Percentiles rank a stretch among this genome's conserved stretches.
Evolutionary conservation across 2,329 filamentous ascomycete species (phyloP).

Genomic region (Epichloe uncinata): DNA sequence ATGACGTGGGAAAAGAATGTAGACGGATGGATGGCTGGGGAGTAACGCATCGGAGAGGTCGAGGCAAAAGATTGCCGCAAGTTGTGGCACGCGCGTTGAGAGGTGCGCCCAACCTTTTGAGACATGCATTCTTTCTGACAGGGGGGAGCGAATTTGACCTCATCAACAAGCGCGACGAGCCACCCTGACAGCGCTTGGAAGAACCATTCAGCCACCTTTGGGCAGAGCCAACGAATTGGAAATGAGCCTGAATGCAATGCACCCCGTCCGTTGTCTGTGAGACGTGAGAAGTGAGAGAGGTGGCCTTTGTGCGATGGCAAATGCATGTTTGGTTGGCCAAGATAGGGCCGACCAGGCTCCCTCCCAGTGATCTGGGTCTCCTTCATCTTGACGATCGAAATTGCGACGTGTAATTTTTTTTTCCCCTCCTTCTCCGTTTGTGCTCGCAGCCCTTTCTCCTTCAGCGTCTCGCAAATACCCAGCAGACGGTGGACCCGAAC

Average conservation of each 20-base stretch:
- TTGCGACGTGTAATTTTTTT: constrained; percentile 1
- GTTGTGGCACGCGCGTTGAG: not conserved
- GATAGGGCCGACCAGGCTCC: constrained; percentile 1
- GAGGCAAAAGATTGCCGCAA: not conserved
- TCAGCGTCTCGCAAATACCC: not conserved
- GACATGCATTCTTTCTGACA: not conserved
- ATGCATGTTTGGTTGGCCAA: not conserved
- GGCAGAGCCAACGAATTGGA: not conserved
- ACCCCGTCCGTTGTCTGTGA: not conserved
- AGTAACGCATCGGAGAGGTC: not conserved
- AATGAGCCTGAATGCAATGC: not conserved
- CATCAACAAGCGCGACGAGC: constrained; percentile 1
- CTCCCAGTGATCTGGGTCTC: constrained; percentile 4
- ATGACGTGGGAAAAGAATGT: not conserved
- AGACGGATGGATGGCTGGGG: not conserved
- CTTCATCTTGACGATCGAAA: constrained; percentile 3
- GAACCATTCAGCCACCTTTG: not conserved
- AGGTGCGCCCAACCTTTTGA: not conserved
- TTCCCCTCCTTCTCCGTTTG: not conserved
- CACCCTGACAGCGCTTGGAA: constrained; percentile 3
- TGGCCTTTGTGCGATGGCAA: not conserved
- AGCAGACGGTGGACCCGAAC: not conserved
- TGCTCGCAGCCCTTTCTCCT: not conserved
- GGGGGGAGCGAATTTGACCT: not conserved
- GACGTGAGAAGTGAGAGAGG: not conserved